Evolutionary conservation across 441 rosid species (phyloP), one percentile per base, ranked within the genome.

Genomic region (Mallotus repandus): DNA sequence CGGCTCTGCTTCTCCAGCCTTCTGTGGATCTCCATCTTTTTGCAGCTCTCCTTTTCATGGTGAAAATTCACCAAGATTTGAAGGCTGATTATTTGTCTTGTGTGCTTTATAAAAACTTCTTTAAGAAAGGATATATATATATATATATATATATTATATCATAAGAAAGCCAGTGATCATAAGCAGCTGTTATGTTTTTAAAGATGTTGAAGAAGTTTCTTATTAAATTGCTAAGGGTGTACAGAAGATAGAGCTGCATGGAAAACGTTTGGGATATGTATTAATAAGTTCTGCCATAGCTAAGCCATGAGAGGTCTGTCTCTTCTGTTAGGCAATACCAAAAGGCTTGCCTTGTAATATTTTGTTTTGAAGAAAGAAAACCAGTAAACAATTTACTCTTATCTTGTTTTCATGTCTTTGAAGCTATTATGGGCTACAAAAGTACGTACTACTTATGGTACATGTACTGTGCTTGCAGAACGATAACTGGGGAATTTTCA

Each of bases 1-100:
- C 63, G 86, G 76, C n/a, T 69, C 85, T 77, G 68, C 59, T 73
- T 86, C 91, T 73, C 86, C 89, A 25, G 76, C 85, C 3, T 85
- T 81, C 8, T 2, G 80, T 77, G 71, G 68, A 74, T 86, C 91
- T 77, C 88, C 89, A 38, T 81, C 86, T 2, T 84, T 84, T 54
- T 78, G 84, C 45, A 83, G 72, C 8, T 80, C 83, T 15, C 73
- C 59, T 18, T 64, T 41, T 65, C 66, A 74, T 19, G 46, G 65
- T 69, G 73, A 74, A 21, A 70, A 63, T 13, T 72, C 59, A 22
- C 53, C 22, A 45, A 7, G 48, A 45, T 45, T 45, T 45, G 48
- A 45, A 45, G 48, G 48, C 10, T 45, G 48, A 45, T 45, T 45
- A 45, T 45, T 7, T 7, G 29, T 29, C 15, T 8, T 18, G 58